Conservation (phyloP, 2,329 filamentous ascomycete species). For the Davidsoniella neocaledoniae region DNA sequence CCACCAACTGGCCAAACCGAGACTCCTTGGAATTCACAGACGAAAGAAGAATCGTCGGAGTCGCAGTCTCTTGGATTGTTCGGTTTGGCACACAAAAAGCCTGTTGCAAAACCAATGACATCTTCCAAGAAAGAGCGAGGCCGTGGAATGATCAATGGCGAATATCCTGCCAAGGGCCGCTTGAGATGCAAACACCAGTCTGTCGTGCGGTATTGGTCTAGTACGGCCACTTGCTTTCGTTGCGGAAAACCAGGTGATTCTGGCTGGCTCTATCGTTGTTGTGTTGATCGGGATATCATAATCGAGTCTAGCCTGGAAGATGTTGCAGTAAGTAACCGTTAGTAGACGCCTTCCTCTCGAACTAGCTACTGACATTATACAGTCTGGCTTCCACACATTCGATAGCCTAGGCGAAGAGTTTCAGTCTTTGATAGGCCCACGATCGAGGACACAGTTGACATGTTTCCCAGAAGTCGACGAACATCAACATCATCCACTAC, state of each 20-base stretch:
- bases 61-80: too few relatives aligned
- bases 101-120: too few relatives aligned
- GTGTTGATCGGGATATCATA: conserved; percentile 39
- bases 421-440: conserved; percentile 19
- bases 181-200: too few relatives aligned
- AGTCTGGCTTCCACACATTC: conserved; percentile 18
- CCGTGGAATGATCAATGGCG: too few relatives aligned
- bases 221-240: not conserved
- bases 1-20: too few relatives aligned
- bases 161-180: too few relatives aligned
- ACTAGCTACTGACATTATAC: not conserved
- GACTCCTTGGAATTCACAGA: too few relatives aligned
- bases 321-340: conserved; percentile 15
- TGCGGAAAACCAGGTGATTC: conserved; percentile 40
- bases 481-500: too few relatives aligned
- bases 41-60: too few relatives aligned
- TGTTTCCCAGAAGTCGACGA: conserved; percentile 26
- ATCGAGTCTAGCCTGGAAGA: conserved; percentile 18
- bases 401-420: conserved; percentile 22
- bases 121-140: too few relatives aligned
- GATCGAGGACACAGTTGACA: conserved; percentile 24
- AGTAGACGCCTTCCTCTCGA: conserved; percentile 4
- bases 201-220: conserved; percentile 5
- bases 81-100: too few relatives aligned
- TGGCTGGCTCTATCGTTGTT: conserved; percentile 61